Percentiles rank a stretch among this genome's conserved stretches.
These are phyloP conservation scores for Ceratocystis smalleyi DNA, from an alignment of 2,329 filamentous ascomycete species.

Conservation along the genomic window DNA sequence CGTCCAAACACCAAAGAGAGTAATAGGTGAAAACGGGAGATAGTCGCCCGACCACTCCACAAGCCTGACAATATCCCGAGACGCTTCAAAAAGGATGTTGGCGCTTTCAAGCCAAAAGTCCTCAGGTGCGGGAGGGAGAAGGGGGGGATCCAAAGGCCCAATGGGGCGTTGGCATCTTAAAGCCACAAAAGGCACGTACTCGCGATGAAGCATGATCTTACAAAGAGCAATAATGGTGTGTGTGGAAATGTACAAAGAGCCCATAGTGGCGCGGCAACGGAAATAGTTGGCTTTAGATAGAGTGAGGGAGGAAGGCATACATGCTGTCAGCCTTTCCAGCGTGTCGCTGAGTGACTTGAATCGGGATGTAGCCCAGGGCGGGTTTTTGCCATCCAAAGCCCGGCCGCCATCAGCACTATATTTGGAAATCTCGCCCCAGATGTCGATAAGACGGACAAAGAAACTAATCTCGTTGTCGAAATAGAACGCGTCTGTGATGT, in stretches of 20 bases:
- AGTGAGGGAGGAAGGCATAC: neutral
- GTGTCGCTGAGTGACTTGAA: conserved; percentile 38
- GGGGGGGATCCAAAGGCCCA: conserved; percentile 38
- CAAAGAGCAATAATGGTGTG: conserved; percentile 52
- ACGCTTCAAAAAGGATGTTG: conserved; percentile 45
- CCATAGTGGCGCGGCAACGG: neutral
- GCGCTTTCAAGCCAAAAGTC: conserved; percentile 50
- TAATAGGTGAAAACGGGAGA: conserved; percentile 51
- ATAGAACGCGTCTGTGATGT: conserved; percentile 20
- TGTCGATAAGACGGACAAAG: conserved; percentile 43
- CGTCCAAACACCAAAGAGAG: conserved; percentile 51
- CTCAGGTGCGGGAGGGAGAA: conserved; percentile 14
- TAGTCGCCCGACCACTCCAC: conserved; percentile 46
- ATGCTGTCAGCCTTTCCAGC: neutral
- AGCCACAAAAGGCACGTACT: conserved; percentile 22
- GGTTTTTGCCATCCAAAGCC: conserved; percentile 30
- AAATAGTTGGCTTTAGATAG: conserved; percentile 5
- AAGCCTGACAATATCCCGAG: conserved; percentile 48
- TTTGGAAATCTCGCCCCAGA: conserved; percentile 42
- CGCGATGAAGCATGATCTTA: conserved; percentile 36
- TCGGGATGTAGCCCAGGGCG: conserved; percentile 45
- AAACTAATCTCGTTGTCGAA: conserved; percentile 36
- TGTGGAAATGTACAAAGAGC: conserved; percentile 23
- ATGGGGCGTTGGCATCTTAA: conserved; percentile 30
- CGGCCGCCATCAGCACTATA: conserved; percentile 39